Evolutionary conservation across 1,139 yeast genomes (phyloP).

Genomic region (Debaryomyces singareniensis): DNA sequence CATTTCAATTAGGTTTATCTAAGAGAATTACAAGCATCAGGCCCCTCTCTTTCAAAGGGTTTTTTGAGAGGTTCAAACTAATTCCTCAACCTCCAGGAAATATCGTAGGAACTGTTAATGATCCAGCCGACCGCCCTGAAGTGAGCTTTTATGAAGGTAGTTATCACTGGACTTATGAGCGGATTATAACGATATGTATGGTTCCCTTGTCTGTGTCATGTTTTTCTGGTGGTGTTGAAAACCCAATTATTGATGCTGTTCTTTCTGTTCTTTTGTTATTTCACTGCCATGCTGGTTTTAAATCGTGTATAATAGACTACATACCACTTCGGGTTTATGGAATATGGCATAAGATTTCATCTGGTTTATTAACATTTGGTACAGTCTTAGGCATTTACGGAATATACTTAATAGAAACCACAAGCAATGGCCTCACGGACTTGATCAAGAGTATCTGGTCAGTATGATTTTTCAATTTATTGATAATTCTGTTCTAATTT

Average conservation of each 20-base stretch:
- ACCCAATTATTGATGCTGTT: conserved; percentile 51
- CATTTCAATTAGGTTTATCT: no score
- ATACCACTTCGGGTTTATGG: conserved; percentile 73
- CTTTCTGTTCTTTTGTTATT: conserved; percentile 51
- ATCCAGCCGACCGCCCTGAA: conserved; percentile 59
- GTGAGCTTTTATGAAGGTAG: conserved; percentile 56
- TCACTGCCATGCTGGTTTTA: conserved; percentile 68
- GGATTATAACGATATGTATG: conserved; percentile 50
- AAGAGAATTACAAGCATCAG: conserved; percentile 6
- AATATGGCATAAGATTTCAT: conserved; percentile 54
- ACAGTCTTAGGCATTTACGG: conserved; percentile 61
- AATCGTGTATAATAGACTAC: conserved; percentile 74
- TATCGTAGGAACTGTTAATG: conserved; percentile 71
- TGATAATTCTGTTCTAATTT: no score
- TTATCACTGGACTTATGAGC: conserved; percentile 68
- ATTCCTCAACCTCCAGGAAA: conserved; percentile 75
- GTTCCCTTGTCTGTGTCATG: conserved; percentile 63
- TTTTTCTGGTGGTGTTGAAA: conserved; percentile 45
- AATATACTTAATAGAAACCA: conserved; percentile 57
- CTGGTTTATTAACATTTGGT: conserved; percentile 58
- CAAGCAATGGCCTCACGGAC: conserved; percentile 47
- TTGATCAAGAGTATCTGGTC: conserved; percentile 40
- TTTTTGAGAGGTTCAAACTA: conserved; percentile 39
- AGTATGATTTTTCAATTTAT: no score
- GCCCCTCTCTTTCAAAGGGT: conserved; percentile 34